Percentiles rank a stretch among this genome's conserved stretches.
Evolutionary conservation across 495 filamentous ascomycete species (phyloP).

Genomic region (Saxophila tyrrhenica): DNA sequence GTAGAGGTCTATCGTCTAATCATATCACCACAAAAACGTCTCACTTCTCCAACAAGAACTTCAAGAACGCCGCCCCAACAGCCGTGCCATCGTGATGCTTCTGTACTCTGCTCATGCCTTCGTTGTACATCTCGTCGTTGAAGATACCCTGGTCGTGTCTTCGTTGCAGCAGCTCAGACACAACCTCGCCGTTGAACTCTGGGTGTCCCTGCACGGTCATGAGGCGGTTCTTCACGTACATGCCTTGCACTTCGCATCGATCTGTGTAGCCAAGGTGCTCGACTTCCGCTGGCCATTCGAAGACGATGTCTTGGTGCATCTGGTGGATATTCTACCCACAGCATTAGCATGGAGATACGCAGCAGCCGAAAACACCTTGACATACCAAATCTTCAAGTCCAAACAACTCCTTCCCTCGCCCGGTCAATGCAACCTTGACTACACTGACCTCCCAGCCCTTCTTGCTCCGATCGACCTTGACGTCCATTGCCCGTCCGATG

Average conservation of each 20-base stretch:
- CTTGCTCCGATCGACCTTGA: slow-evolving; percentile 52
- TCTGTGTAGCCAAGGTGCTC: slow-evolving; percentile 54
- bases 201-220: slow-evolving; percentile 88
- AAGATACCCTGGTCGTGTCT: slow-evolving; percentile 56
- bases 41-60: slow-evolving; percentile 50
- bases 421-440: slow-evolving; percentile 54
- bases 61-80: slow-evolving; percentile 58
- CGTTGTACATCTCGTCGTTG: slow-evolving; percentile 47
- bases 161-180: slow-evolving; percentile 52
- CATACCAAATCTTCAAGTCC: slow-evolving; percentile 53
- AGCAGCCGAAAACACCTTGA: not conserved
- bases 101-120: slow-evolving; percentile 53
- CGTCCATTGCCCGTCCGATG: slow-evolving; percentile 62
- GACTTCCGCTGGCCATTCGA: slow-evolving; percentile 47
- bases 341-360: slow-evolving; percentile 4
- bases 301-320: slow-evolving; percentile 83
- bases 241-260: slow-evolving; percentile 65
- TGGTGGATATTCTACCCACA: slow-evolving; percentile 59
- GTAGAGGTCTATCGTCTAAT: not conserved
- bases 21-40: not conserved
- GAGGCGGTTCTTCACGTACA: slow-evolving; percentile 54
- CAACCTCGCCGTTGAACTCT: slow-evolving; percentile 70
- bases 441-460: slow-evolving; percentile 77
- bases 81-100: slow-evolving; percentile 64
- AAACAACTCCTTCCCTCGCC: slow-evolving; percentile 63